Percentiles rank a stretch among this genome's conserved stretches.
phyloP scores from a whole-genome alignment of 805 yeast species.

The Blastobotrys parvus region DNA sequence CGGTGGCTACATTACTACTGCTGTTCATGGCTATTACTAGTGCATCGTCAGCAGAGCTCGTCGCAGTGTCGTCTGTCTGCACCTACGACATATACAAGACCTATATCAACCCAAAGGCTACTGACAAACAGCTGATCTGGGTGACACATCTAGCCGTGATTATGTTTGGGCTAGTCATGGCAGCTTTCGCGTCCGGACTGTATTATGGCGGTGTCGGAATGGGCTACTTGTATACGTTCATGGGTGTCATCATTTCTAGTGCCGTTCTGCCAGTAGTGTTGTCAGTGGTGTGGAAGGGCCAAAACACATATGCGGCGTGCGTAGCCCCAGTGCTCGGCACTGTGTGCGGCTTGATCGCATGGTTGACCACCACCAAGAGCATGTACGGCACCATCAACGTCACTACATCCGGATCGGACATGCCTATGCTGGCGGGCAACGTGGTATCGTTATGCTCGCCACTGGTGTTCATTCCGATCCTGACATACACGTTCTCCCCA shows the following conservation, averaged over 20 bases:
- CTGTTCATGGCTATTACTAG: slow-evolving; percentile 90
- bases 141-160: slow-evolving; percentile 64
- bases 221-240: slow-evolving; percentile 80
- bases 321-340: slow-evolving; percentile 76
- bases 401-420: slow-evolving; percentile 66
- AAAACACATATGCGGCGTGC: slow-evolving; percentile 61
- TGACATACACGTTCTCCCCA: slow-evolving; percentile 56
- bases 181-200: slow-evolving; percentile 76
- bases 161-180: slow-evolving; percentile 54
- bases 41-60: slow-evolving; percentile 85
- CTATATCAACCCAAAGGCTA: slow-evolving; percentile 70
- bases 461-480: slow-evolving; percentile 51
- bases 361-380: slow-evolving; percentile 39
- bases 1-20: slow-evolving; percentile 68
- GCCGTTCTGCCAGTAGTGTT: slow-evolving; percentile 75
- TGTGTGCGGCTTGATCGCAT: slow-evolving; percentile 59
- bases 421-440: slow-evolving; percentile 86
- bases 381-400: slow-evolving; percentile 44
- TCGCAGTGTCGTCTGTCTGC: slow-evolving; percentile 77
- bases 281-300: slow-evolving; percentile 56
- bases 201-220: slow-evolving; percentile 74
- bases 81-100: slow-evolving; percentile 81
- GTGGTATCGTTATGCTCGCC: slow-evolving; percentile 77
- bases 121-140: slow-evolving; percentile 61
- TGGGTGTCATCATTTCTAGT: slow-evolving; percentile 84